Evolutionary conservation across 306 rosid species (phyloP).

Genomic region (Medicago ruthenica): DNA sequence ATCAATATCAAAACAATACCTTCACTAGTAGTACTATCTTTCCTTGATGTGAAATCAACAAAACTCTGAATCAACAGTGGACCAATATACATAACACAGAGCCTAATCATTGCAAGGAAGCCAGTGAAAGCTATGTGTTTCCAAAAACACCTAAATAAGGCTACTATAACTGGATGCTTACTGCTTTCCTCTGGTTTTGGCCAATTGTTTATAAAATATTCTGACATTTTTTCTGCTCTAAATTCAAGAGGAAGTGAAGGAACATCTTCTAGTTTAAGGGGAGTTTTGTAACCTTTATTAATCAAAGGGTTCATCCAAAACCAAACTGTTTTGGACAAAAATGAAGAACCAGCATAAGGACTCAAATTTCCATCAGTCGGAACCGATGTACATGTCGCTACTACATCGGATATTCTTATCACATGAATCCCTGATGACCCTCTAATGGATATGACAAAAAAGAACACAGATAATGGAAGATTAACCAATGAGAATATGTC

Average conservation of each 20-base stretch:
- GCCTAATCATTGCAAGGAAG: constrained; percentile 62
- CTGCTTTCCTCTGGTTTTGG: constrained; percentile 71
- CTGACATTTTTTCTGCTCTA: constrained; percentile 57
- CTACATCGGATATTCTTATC: constrained; percentile 40
- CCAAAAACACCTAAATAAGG: constrained; percentile 80
- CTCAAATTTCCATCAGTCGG: constrained; percentile 39
- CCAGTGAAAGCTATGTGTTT: constrained; percentile 69
- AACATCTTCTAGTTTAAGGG: constrained; percentile 51
- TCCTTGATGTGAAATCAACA: constrained; percentile 66
- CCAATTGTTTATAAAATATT: constrained; percentile 66
- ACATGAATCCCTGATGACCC: constrained; percentile 52
- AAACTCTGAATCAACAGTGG: constrained; percentile 75
- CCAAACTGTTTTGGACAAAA: constrained; percentile 47
- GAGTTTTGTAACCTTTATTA: constrained; percentile 45
- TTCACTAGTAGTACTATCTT: constrained; percentile 58
- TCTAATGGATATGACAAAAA: constrained; percentile 31
- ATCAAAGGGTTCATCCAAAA: constrained; percentile 56
- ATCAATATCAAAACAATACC: constrained; percentile 64
- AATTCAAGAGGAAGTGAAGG: constrained; percentile 47
- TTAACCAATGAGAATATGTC: constrained; percentile 49
- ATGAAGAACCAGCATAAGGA: constrained; percentile 47
- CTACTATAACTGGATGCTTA: constrained; percentile 65
- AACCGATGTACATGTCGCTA: constrained; percentile 14
- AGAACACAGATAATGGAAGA: constrained; percentile 41
- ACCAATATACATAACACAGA: constrained; percentile 70